Evolutionary conservation across 352 stramenopile genomes (phyloP).

Genomic region (Phytopythium boreale): DNA sequence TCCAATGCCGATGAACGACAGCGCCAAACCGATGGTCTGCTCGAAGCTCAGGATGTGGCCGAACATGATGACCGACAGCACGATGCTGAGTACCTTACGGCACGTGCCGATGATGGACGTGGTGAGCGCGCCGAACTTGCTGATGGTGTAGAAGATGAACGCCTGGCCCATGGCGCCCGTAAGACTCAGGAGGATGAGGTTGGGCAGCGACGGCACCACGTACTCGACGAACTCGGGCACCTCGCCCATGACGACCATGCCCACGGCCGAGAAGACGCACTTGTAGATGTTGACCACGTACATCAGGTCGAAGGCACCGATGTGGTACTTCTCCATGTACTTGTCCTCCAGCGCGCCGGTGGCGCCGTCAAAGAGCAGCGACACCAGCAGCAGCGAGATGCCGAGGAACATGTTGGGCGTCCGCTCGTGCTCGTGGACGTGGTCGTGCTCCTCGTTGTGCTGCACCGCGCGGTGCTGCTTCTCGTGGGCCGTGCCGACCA

Average conservation of each 20-base stretch:
- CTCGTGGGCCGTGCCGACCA: slow-evolving; percentile 69
- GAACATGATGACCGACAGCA: slow-evolving; percentile 82
- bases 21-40: slow-evolving; percentile 56
- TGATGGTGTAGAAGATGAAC: slow-evolving; percentile 88
- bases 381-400: slow-evolving; percentile 63
- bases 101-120: slow-evolving; percentile 85
- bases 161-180: slow-evolving; percentile 77
- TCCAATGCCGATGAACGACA: slow-evolving; percentile 70
- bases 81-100: slow-evolving; percentile 84
- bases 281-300: slow-evolving; percentile 89
- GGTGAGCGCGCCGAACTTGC: slow-evolving; percentile 81
- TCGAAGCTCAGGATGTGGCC: slow-evolving; percentile 68
- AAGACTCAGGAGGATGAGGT: slow-evolving; percentile 67
- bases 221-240: slow-evolving; percentile 62
- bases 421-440: slow-evolving; percentile 38
- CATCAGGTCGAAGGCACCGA: slow-evolving; percentile 85
- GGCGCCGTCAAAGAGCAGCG: slow-evolving; percentile 73
- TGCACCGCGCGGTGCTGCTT: slow-evolving; percentile 48
- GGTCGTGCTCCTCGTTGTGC: slow-evolving; percentile 43
- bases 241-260: slow-evolving; percentile 74
- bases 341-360: slow-evolving; percentile 82
- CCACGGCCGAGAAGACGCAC: slow-evolving; percentile 55
- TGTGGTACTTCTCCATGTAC: slow-evolving; percentile 77
- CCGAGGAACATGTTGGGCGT: slow-evolving; percentile 68
- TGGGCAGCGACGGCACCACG: slow-evolving; percentile 51